Base-by-base conservation (phyloP, 129 eudicot genomes). In the Ambrosia artemisiifolia region DNA sequence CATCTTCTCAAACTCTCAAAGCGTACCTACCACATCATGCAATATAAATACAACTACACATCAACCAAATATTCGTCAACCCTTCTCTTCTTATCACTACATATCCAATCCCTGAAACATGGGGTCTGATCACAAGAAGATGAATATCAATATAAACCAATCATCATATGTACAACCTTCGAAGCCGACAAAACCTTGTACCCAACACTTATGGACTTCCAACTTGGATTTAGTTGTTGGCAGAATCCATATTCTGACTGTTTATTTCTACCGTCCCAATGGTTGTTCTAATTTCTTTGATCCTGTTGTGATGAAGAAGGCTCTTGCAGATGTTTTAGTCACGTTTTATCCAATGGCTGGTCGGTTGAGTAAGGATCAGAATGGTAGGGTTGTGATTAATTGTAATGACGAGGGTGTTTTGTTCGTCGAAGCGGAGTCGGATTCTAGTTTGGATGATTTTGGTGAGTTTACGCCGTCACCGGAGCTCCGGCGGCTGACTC, bases 381-480 rank as follows among this genome's bases (percentile, higher is more conserved):
- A 76, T 54, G 75, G 74, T 8, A 70, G 81, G 51, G 65, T 76
- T 75, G 84, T 63, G 42, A 81, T 81, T 55, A 47, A 75, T 3
- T 81, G 88, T 35, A 83, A 85, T 50, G 88, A 57, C 0, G 73
- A 83, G 36, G 95, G 95, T n/a, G 90, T 78, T 28, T 59, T 80
- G 78, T 85, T 82, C 18, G 86, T 80, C 2, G 95, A 82, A 30
- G 90, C 90, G 2, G 90, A 85, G 66, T 60, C 84, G 1, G 89
- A 83, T 40, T 72, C 80, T 7, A 59, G 57, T 6, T 20, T 86
- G 53, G 91, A 80, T 76, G 91, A 83, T 6, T 78, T 83, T 44
- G 91, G 91, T 5, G 79, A 83, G 71, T 86, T 84, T 17, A 74
- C 81, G 3, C 83, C 88, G 2, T 73, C 73, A 0, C 68, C 75